These are phyloP conservation scores for Umbelopsis ramanniana DNA, from an alignment of 192 early-diverging fungal species.

Conservation along the genomic window DNA sequence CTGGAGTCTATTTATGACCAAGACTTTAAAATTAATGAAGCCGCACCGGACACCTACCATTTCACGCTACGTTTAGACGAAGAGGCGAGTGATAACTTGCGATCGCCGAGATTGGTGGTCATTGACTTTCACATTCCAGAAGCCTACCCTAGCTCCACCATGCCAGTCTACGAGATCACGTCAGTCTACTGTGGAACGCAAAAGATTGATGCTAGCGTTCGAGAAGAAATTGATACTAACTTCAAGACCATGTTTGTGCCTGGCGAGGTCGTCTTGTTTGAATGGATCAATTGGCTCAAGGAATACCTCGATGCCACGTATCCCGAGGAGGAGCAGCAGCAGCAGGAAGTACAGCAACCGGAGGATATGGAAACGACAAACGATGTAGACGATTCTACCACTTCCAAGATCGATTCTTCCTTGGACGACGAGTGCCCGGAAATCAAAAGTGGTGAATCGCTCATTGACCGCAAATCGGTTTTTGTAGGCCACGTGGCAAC, in stretches of 20 bases:
- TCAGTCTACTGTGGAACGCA: constrained; percentile 57
- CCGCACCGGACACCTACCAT: background rate
- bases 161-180: constrained; percentile 55
- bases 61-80: constrained; percentile 37
- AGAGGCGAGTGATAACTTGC: constrained; percentile 3
- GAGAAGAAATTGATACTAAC: constrained; percentile 47
- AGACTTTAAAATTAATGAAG: background rate
- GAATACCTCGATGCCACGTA: constrained; percentile 48
- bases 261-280: constrained; percentile 68
- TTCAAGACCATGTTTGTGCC: constrained; percentile 59
- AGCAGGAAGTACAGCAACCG: background rate
- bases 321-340: constrained; percentile 16
- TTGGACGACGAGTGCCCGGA: constrained; percentile 32
- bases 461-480: constrained; percentile 80
- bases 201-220: constrained; percentile 47
- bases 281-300: constrained; percentile 65
- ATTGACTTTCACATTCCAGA: constrained; percentile 48
- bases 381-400: background rate
- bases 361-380: constrained; percentile 6
- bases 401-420: background rate
- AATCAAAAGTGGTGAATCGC: constrained; percentile 58
- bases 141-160: constrained; percentile 47
- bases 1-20: constrained; percentile 28
- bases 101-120: constrained; percentile 30
- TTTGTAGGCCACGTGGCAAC: constrained; percentile 84